Base-by-base conservation (phyloP, 768 basidiomycete species). In the Lactarius sanguifluus region DNA sequence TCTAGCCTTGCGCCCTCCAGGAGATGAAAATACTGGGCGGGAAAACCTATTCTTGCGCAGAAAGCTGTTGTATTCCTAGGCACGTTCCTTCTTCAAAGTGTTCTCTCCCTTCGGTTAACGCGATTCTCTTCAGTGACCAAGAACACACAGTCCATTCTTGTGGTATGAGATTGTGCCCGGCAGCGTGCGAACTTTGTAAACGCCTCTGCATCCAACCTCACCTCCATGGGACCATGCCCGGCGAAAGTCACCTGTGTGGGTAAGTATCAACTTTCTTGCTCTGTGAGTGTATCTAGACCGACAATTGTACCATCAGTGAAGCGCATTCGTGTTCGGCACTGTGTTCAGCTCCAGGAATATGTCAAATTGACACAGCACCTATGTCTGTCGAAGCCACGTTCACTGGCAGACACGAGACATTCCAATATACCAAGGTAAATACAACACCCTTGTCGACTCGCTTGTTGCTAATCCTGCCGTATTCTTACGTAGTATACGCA, bases 341-440 rank as follows among this genome's bases (percentile, higher is more conserved):
- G 2, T 88, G 86, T 65, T 70, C 75, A n/a, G 75, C 79, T 0
- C 70, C 72, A 0, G 86, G 87, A 5, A 83, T 82, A 25, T 88
- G 86, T 63, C 79, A 86, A 60, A 86, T 88, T 10, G 81, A 86
- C 61, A 85, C 80, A 0, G 76, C 80, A 0, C 86, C 87, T 1
- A 81, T 83, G 61, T 83, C 86, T 0, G 80, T 88, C 34, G 83
- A 86, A 70, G 84, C 85, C 7, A 86, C 85, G 0, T 88, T 88
- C 69, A 83, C 81, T 0, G 87, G 86, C 1, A 77, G 73, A 63
- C 83, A 86, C 58, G 84, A 86, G 66, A 83, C 82, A 0, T 88
- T 87, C 69, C 81, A 85, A 70, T 88, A 84, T 57, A 88, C 87
- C 0, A 88, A 88, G 80, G 87, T 84, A 58, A 34, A 73, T 65